A percentile compares a stretch with the other conserved stretches of the same genome.
phyloP scores from a whole-genome alignment of 345 rosid genomes.

The Sisymbrium altissimum region DNA sequence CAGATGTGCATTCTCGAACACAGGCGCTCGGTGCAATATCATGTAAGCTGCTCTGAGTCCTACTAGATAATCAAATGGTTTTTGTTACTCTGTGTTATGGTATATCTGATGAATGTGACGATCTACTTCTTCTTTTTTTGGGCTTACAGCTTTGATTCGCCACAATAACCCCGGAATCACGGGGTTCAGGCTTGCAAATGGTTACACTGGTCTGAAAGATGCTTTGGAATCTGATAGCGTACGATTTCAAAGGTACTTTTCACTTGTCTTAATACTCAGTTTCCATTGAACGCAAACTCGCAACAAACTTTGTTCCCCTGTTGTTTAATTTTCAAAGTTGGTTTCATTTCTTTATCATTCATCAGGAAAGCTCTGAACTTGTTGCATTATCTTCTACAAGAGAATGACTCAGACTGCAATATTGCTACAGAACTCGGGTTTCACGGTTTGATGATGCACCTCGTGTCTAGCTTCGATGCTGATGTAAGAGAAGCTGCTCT shows the following conservation, averaged over 20 bases:
- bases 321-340: background rate
- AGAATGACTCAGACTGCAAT: constrained; percentile 56
- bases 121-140: background rate
- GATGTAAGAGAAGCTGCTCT: constrained; percentile 81
- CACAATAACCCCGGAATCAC: constrained; percentile 63
- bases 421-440: constrained; percentile 58
- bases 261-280: background rate
- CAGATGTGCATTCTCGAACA: constrained; percentile 58
- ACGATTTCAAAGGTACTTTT: constrained; percentile 76
- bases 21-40: constrained; percentile 91
- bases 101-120: background rate
- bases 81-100: background rate
- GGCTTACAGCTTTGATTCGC: constrained; percentile 64
- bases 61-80: background rate
- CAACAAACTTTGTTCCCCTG: background rate
- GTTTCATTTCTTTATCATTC: background rate
- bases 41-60: constrained; percentile 45
- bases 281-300: background rate
- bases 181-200: constrained; percentile 70
- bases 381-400: constrained; percentile 75
- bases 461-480: constrained; percentile 62
- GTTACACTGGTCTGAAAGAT: constrained; percentile 68
- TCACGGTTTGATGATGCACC: constrained; percentile 62
- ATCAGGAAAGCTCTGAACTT: constrained; percentile 84
- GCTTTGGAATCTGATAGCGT: constrained; percentile 69